Evolutionary conservation across 116 monocot genomes (phyloP), one percentile per base, ranked within the genome.

Genomic region (Posidonia oceanica): DNA sequence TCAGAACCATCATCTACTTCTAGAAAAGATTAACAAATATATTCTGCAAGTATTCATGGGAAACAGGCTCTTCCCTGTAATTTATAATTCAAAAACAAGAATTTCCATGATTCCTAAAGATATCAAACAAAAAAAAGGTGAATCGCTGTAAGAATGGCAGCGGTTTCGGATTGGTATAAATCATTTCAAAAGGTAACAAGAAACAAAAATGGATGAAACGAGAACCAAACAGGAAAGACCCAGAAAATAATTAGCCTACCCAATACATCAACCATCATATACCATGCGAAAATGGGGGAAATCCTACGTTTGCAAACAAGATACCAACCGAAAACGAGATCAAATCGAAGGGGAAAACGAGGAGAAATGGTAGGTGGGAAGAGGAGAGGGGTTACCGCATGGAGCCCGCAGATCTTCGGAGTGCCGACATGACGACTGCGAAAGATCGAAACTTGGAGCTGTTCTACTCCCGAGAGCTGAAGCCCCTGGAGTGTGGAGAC

Each of bases 381-480:
- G 20, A 42, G 20, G 12, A 42, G 14, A 14, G 8, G 5, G 1
- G 4, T 22, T 60, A 68, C 68, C 64, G 38, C 17, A 42, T 17
- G 6, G 64, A 64, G 40, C n/a, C 0, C 1, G 64, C 15, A 22
- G 52, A 52, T 68, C 68, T 23, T 20, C 68, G 36, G 15, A 68
- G 29, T 2, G 54, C 68, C 12, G 53, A 29, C 53, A 68, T 53
- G 36, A 22, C 39, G 38, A 39, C 7, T 10, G 16, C 64, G 10
- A 39, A 39, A 64, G 63, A 70, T 87, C 22, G 83, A 83, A 60
- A 4, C 76, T 79, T 15, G 88, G 88, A 36, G 88, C 94, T 21
- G 29, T 29, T 29, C 29, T 29, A 0, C 29, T 29, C 29, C 29
- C 29, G 29, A 29, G 0, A 29, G 29, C 29, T 29, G 29, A 29